Evolutionary conservation across 495 filamentous ascomycete genomes (phyloP).

Genomic region (Delitschia confertaspora): DNA sequence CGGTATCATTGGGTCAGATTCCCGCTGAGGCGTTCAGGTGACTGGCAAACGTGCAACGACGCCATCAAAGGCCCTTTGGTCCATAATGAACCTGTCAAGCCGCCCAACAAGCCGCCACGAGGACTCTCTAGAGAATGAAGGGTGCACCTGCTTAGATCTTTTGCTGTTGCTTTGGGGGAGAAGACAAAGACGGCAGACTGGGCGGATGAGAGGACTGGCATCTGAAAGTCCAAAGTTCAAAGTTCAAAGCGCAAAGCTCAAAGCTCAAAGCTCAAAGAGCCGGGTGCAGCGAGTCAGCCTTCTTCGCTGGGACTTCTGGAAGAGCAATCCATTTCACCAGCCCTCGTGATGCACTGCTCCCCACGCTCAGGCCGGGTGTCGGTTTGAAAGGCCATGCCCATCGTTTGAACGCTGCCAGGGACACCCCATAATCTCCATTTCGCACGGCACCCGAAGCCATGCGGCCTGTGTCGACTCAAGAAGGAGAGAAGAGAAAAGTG

Average conservation of each 20-base stretch:
- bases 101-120: not conserved
- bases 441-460: not conserved
- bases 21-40: conserved; percentile 3
- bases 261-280: not conserved
- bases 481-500: too few species aligned
- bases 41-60: not conserved
- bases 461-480: not conserved
- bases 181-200: too few species aligned
- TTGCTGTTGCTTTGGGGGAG: too few species aligned
- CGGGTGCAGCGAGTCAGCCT: conserved; percentile 15
- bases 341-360: conserved; percentile 12
- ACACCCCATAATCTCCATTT: not conserved
- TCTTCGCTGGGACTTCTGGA: conserved; percentile 22
- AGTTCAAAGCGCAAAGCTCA: not conserved
- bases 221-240: not conserved
- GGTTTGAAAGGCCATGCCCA: conserved; percentile 11
- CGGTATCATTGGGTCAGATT: not conserved
- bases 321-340: conserved; percentile 1
- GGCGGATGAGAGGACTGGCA: not conserved
- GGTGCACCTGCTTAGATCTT: too few species aligned
- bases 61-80: not conserved
- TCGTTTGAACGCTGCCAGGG: too few species aligned
- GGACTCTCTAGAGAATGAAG: too few species aligned
- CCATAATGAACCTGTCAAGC: not conserved
- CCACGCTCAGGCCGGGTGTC: conserved; percentile 18